These are phyloP conservation scores for Croton laevigatus DNA, from an alignment of 441 rosid genomes.

Conservation along the genomic window DNA sequence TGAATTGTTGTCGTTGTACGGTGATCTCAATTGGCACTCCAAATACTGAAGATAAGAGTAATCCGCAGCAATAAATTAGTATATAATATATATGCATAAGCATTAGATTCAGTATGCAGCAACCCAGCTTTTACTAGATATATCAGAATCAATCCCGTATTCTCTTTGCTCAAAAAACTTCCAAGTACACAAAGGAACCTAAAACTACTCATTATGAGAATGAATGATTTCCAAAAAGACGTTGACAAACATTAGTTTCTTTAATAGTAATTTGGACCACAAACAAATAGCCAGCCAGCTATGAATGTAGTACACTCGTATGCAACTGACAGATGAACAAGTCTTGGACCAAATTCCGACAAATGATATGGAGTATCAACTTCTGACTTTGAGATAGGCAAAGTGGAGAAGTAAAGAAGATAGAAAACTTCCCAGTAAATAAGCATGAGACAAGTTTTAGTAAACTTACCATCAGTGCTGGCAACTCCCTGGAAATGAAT, in stretches of 20 bases:
- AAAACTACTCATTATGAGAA: background rate
- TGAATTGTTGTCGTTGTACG: constrained; percentile 67
- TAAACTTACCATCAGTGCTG: constrained; percentile 74
- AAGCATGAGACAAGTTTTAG: constrained; percentile 15
- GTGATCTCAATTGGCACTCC: constrained; percentile 78
- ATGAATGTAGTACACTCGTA: background rate
- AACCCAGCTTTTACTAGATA: background rate
- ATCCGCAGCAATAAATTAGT: constrained; percentile 9
- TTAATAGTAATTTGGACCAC: background rate
- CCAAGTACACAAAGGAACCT: background rate
- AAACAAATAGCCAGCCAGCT: background rate
- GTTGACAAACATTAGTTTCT: constrained; percentile 5
- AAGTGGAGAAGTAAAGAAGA: background rate
- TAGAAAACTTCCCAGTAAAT: background rate
- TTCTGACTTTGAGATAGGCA: constrained; percentile 4
- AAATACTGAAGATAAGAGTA: constrained; percentile 46
- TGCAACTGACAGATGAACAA: background rate
- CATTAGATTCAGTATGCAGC: background rate
- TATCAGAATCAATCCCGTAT: background rate
- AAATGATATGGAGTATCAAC: background rate
- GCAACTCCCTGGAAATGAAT: constrained; percentile 83
- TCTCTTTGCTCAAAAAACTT: background rate
- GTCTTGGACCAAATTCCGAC: background rate
- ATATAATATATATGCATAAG: constrained; percentile 1
- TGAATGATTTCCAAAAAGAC: background rate